Base-by-base conservation (phyloP, 345 rosid species). In the Hibiscus tridactylites region DNA sequence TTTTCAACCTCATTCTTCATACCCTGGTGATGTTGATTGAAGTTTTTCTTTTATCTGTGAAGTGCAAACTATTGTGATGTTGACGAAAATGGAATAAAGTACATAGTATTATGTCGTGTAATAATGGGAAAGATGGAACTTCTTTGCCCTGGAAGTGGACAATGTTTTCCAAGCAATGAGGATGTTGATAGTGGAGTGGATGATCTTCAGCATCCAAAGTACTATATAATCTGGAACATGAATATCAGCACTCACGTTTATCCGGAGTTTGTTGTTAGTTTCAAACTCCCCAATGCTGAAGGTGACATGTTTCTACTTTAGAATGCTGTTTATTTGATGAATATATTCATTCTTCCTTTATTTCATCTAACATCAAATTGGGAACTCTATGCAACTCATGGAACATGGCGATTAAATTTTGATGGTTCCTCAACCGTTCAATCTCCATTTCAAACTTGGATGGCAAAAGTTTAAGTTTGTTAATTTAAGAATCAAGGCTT, bases 201-300 rank as follows among this genome's bases (percentile, higher is more conserved):
- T 77, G 82, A 91, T 79, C 78, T 88, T 44, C 85, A 82, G 72
- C 85, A 83, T 72, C 97, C 99, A 0, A 81, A 72, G 72, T 76
- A 81, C 26, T 88, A 85, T 77, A 59, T 87, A 21, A 81, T 90
- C 60, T 95, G 99, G 99, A 85, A 85, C 85, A 88, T 86, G 92
- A 86, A 95, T 82, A 78, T 88, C 83, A 87, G 80, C 81, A 83
- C 99, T 8, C 98, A 92, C 76, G 79, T 95, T 61, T 83, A 79
- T 78, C 97, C 99, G 0, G 99, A 95, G 76, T 92, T 79, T 84
- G 83, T 90, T 79, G 86, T 95, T 80, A 92, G 92, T 87, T 95
- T 88, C 97, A 95, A 85, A 89, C 78, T 83, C 80, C 76, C 89
- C 64, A 76, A 46, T 73, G 79, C 74, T 79, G 86, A 84, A 92